A percentile compares a stretch with the other conserved stretches of the same genome.
These are phyloP conservation scores for Kluyveromyces marxianus DNA, from an alignment of 1,139 yeast genomes.

Conservation along the genomic window DNA sequence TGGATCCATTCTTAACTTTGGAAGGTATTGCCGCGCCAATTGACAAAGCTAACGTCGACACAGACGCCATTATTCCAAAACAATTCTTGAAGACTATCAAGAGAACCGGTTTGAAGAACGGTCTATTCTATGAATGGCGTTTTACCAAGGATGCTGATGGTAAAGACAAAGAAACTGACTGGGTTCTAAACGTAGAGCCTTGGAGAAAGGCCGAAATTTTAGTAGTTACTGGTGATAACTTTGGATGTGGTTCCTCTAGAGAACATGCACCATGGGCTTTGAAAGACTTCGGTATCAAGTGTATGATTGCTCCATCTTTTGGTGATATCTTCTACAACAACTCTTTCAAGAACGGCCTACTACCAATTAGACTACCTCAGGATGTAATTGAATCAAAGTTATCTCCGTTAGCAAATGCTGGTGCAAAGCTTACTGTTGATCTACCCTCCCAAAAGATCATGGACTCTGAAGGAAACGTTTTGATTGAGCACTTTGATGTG, in stretches of 20 bases:
- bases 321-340: constrained; percentile 98
- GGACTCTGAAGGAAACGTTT: constrained; percentile 62
- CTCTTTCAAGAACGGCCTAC: constrained; percentile 88
- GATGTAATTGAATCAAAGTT: constrained; percentile 63
- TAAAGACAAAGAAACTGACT: constrained; percentile 75
- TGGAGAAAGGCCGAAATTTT: constrained; percentile 73
- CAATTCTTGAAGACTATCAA: constrained; percentile 96
- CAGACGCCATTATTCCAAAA: constrained; percentile 97
- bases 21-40: constrained; percentile 90
- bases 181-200: constrained; percentile 78
- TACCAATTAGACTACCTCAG: constrained; percentile 83
- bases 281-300: constrained; percentile 92
- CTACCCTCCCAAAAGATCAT: constrained; percentile 77
- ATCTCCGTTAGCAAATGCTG: constrained; percentile 70
- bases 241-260: constrained; percentile 98
- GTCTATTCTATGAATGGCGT: constrained; percentile 86
- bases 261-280: constrained; percentile 99
- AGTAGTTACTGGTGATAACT: constrained; percentile 91
- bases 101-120: constrained; percentile 85
- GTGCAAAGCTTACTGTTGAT: constrained; percentile 68
- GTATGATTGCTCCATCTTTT: constrained; percentile 93
- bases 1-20: constrained; percentile 68
- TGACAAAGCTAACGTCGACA: constrained; percentile 90
- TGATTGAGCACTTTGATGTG: constrained; percentile 76
- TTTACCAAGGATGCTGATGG: constrained; percentile 65